These are phyloP conservation scores for Pleurotus tuber-regium DNA, from an alignment of 768 basidiomycete species.

Conservation along the genomic window DNA sequence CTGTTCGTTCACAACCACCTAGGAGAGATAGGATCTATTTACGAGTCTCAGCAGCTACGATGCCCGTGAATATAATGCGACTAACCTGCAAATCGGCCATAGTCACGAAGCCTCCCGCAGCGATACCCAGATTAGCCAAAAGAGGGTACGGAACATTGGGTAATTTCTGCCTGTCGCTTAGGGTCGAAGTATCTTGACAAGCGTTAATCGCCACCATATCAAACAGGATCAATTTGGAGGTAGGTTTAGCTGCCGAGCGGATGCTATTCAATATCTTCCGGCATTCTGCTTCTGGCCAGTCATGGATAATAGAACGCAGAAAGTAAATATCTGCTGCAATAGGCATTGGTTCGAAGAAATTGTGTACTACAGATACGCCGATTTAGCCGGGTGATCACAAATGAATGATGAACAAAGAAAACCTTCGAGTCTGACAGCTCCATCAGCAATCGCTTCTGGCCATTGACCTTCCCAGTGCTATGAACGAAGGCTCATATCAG, in stretches of 20 bases:
- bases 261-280: constrained; percentile 35
- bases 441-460: constrained; percentile 9
- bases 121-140: constrained; percentile 22
- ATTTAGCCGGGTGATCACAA: background rate
- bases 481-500: background rate
- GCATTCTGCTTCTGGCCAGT: constrained; percentile 54
- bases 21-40: background rate
- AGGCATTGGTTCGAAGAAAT: constrained; percentile 42
- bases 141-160: constrained; percentile 13
- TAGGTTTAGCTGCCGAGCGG: constrained; percentile 29
- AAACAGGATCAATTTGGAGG: constrained; percentile 38
- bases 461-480: constrained; percentile 3
- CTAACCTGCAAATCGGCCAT: background rate
- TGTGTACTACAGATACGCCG: constrained; percentile 21
- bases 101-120: background rate
- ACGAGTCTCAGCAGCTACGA: background rate
- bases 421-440: constrained; percentile 27
- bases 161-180: background rate
- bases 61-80: background rate
- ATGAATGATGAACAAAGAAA: background rate
- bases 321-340: constrained; percentile 45
- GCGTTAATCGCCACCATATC: constrained; percentile 38
- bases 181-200: constrained; percentile 16
- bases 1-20: background rate
- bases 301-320: constrained; percentile 59